These are phyloP conservation scores for Pisolithus microcarpus DNA, from an alignment of 768 basidiomycete species.

Conservation along the genomic window DNA sequence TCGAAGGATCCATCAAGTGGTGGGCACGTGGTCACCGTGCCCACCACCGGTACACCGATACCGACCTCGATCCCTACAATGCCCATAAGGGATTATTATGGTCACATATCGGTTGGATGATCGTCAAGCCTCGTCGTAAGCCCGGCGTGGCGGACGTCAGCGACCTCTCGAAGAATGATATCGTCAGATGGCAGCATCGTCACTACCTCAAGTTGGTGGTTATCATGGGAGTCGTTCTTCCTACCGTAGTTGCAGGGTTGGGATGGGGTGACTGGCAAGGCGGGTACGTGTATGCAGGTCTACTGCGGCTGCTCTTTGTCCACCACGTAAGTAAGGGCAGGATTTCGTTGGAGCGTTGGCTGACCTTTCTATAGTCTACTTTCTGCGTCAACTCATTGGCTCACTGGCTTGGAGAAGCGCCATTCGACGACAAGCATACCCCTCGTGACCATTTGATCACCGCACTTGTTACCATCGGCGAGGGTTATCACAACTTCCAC, in stretches of 20 bases:
- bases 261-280: conserved; percentile 83
- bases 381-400: conserved; percentile 97
- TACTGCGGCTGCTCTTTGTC: conserved; percentile 74
- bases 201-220: conserved; percentile 69
- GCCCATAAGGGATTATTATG: conserved; percentile 83
- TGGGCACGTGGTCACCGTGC: conserved; percentile 98
- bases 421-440: conserved; percentile 93
- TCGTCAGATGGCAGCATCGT: conserved; percentile 85
- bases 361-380: conserved; percentile 53
- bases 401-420: conserved; percentile 90
- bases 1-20: conserved; percentile 97
- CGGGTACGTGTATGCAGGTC: conserved; percentile 80
- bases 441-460: conserved; percentile 89
- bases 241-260: conserved; percentile 70
- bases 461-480: conserved; percentile 85
- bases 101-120: conserved; percentile 91
- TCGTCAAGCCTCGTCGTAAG: conserved; percentile 82
- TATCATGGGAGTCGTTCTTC: conserved; percentile 63
- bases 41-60: conserved; percentile 95
- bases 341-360: not conserved
- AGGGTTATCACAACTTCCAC: conserved; percentile 99
- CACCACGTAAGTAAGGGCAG: conserved; percentile 60
- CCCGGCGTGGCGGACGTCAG: conserved; percentile 88
- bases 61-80: conserved; percentile 93
- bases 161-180: conserved; percentile 71